Evolutionary conservation across 176 grass and related monocot species (phyloP).

Genomic region (Eleusine indica): DNA sequence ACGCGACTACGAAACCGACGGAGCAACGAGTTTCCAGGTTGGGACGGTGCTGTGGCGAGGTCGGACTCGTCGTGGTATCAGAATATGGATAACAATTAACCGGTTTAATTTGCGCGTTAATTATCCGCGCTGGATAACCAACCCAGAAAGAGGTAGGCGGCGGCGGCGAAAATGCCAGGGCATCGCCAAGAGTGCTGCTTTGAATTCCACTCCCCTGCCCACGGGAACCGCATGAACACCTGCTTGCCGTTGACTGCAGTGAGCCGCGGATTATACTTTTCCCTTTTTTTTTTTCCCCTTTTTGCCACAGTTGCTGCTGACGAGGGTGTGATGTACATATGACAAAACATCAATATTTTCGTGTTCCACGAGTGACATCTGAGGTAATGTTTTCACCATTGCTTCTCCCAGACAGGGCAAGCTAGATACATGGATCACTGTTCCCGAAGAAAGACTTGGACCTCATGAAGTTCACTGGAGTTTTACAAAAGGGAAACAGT

Average conservation of each 20-base stretch:
- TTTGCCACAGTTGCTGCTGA: neutral
- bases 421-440: too few species aligned
- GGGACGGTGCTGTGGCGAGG: neutral
- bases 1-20: neutral
- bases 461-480: too few species aligned
- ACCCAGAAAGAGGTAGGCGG: neutral
- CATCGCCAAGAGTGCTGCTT: slow-evolving; percentile 41
- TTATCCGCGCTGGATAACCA: neutral
- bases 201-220: slow-evolving; percentile 30
- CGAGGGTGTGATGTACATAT: neutral
- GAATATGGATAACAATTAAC: neutral
- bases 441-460: too few species aligned
- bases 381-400: too few species aligned
- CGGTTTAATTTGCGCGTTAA: neutral
- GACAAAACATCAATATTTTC: too few species aligned
- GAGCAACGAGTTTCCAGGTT: neutral
- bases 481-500: too few species aligned
- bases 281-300: too few species aligned
- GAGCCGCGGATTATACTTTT: neutral
- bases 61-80: neutral
- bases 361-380: too few species aligned
- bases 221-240: slow-evolving; percentile 16
- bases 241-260: slow-evolving; percentile 23
- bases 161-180: neutral
- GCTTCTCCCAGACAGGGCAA: too few species aligned